phyloP scores from a whole-genome alignment of 2,329 filamentous ascomycete genomes.

The Diaporthe sp. region DNA sequence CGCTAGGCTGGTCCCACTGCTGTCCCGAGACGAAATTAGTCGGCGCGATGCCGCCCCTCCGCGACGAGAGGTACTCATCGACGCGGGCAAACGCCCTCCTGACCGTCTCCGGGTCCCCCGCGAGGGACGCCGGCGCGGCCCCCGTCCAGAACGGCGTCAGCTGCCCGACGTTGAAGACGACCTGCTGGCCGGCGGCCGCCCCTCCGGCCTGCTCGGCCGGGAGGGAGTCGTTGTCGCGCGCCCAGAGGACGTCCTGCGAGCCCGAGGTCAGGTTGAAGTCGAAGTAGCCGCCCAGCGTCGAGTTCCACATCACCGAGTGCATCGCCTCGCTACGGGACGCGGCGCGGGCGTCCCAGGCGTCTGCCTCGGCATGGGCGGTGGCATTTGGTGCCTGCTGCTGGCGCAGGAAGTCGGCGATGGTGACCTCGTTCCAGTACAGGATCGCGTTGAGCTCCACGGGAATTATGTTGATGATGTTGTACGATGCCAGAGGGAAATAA shows the following conservation, averaged over 20 bases:
- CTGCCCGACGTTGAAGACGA: conserved; percentile 70
- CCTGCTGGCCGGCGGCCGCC: conserved; percentile 69
- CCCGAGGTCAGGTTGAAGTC: conserved; percentile 75
- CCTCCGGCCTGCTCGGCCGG: conserved; percentile 48
- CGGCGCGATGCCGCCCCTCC: conserved; percentile 70
- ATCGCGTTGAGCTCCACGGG: conserved; percentile 78
- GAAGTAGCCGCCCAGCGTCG: conserved; percentile 73
- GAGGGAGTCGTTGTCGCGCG: conserved; percentile 60
- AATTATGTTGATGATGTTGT: conserved; percentile 70
- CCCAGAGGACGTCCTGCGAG: conserved; percentile 67
- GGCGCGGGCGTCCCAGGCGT: conserved; percentile 63
- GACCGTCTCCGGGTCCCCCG: conserved; percentile 70
- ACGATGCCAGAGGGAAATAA: conserved; percentile 74
- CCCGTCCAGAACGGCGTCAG: conserved; percentile 79
- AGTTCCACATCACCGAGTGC: conserved; percentile 74
- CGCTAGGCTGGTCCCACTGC: conserved; percentile 79
- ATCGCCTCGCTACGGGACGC: conserved; percentile 70
- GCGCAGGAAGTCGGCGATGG: conserved; percentile 68
- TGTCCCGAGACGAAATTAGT: conserved; percentile 72
- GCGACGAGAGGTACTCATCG: conserved; percentile 61
- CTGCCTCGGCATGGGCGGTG: conserved; percentile 53
- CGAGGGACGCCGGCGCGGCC: conserved; percentile 69
- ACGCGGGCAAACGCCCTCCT: conserved; percentile 67
- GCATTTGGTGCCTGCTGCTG: conserved; percentile 51
- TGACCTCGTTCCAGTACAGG: conserved; percentile 73